A percentile compares a stretch with the other conserved stretches of the same genome.
These are phyloP conservation scores for Acanthamoeba lenticulata DNA, from an alignment of 208 protist species.

Conservation along the genomic window DNA sequence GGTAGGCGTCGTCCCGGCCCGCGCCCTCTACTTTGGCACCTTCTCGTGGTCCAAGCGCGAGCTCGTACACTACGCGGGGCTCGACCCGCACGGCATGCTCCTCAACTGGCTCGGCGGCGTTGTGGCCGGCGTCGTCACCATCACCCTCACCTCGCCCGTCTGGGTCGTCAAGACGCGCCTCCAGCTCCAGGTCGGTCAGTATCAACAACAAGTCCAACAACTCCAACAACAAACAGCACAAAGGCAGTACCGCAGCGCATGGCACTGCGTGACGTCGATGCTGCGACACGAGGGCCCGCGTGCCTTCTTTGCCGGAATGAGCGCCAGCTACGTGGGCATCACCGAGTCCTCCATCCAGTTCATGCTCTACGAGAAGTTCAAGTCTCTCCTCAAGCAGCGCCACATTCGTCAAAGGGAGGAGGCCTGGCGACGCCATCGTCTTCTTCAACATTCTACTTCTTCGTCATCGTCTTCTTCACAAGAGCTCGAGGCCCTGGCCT, in stretches of 20 bases:
- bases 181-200: conserved; percentile 74
- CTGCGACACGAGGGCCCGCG: conserved; percentile 68
- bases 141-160: conserved; percentile 67
- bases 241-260: not conserved
- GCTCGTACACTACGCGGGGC: not conserved
- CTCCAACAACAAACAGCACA: not conserved
- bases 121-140: conserved; percentile 50
- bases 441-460: no score
- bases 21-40: conserved; percentile 73
- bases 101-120: conserved; percentile 3
- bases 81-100: not conserved
- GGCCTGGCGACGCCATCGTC: not conserved
- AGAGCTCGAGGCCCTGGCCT: not conserved
- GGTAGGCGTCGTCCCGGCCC: conserved; percentile 76
- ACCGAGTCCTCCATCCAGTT: conserved; percentile 75
- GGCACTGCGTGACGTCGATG: conserved; percentile 17
- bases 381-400: not conserved
- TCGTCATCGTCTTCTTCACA: no score
- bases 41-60: not conserved
- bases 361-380: conserved; percentile 75
- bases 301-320: conserved; percentile 73
- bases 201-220: not conserved
- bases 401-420: not conserved
- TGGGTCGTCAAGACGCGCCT: conserved; percentile 76
- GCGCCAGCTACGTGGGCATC: conserved; percentile 59